Evolutionary conservation across 306 rosid genomes (phyloP), one percentile per base, ranked within the genome.

Genomic region (Trifolium repens): DNA sequence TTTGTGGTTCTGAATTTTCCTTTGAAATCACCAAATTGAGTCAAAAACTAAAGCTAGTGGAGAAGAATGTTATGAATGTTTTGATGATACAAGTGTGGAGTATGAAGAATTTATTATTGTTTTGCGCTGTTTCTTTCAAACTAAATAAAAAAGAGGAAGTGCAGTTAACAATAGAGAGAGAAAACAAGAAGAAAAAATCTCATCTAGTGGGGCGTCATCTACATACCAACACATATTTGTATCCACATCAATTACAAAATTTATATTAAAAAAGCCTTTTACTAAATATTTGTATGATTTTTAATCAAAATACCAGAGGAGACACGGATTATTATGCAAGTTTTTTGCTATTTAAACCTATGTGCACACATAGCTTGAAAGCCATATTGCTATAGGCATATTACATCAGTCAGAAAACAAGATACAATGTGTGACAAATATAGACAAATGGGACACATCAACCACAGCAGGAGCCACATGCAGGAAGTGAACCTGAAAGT

Each of bases 391-490:
- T 35, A 59, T 43, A 6, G 32, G 27, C 84, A 80, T 53, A 52
- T 24, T 34, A 22, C 54, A 61, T 32, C 30, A 76, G 68, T 32
- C 67, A 52, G 61, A 80, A 32, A 62, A 53, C 12, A 70, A 35
- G 73, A 59, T 47, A 81, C 69, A 37, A 40, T 42, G 12, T 2
- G 10, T 16, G 26, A 76, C 65, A 67, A 65, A 47, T 37, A 77
- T 17, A 52, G 46, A 64, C 68, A 68, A 26, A 37, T 44, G 64
- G 19, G 5, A 62, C 49, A 34, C 62, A 86, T 90, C 72, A 94
- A 43, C 99, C 97, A 55, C 99, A 94, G 96, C 99, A 94, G 58
- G 99, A 94, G 37, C 97, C 99, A 8, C 99, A 94, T 19, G 97
- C 99, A 63, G 99, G 99, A 30, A 88, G 77, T 8, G 99, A 80